Evolutionary conservation across 768 basidiomycete species (phyloP).

Genomic region (Leccinum obscurum): DNA sequence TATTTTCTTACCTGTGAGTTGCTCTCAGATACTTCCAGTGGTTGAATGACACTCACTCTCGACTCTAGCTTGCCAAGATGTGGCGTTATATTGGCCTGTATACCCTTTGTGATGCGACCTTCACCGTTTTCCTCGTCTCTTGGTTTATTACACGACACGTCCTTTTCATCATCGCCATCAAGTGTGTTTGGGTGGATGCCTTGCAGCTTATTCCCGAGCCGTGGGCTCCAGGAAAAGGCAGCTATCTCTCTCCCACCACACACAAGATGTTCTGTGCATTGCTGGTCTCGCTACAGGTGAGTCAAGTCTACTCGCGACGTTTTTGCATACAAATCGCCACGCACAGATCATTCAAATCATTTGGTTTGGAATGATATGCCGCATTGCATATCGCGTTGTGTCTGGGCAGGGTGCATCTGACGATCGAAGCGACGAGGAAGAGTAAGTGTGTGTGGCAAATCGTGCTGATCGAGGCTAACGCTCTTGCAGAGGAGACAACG

Average conservation of each 20-base stretch:
- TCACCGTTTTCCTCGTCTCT: conserved; percentile 80
- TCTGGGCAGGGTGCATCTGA: conserved; percentile 78
- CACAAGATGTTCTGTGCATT: conserved; percentile 52
- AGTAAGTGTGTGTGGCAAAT: conserved; percentile 37
- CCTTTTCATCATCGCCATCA: conserved; percentile 72
- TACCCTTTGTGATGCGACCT: conserved; percentile 68
- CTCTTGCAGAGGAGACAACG: conserved; percentile 15
- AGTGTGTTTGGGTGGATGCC: conserved; percentile 54
- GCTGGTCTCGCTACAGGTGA: conserved; percentile 64
- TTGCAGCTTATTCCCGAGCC: conserved; percentile 46
- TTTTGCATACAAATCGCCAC: conserved; percentile 7
- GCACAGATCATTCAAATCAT: conserved; percentile 66
- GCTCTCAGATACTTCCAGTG: neutral
- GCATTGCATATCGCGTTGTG: conserved; percentile 80
- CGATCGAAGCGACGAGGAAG: conserved; percentile 81
- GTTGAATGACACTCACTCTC: conserved; percentile 1
- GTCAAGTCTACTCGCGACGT: neutral
- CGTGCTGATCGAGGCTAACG: conserved; percentile 11
- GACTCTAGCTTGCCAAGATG: conserved; percentile 87
- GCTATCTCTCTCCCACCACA: conserved; percentile 50
- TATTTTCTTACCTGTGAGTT: conserved; percentile 84
- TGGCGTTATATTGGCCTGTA: conserved; percentile 76
- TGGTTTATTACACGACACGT: conserved; percentile 92
- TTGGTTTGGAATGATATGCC: conserved; percentile 87
- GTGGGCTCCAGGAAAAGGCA: conserved; percentile 61